Percentiles rank a stretch among this genome's conserved stretches.
Conservation (phyloP, 208 protist species). For the Acanthamoeba healyi region DNA sequence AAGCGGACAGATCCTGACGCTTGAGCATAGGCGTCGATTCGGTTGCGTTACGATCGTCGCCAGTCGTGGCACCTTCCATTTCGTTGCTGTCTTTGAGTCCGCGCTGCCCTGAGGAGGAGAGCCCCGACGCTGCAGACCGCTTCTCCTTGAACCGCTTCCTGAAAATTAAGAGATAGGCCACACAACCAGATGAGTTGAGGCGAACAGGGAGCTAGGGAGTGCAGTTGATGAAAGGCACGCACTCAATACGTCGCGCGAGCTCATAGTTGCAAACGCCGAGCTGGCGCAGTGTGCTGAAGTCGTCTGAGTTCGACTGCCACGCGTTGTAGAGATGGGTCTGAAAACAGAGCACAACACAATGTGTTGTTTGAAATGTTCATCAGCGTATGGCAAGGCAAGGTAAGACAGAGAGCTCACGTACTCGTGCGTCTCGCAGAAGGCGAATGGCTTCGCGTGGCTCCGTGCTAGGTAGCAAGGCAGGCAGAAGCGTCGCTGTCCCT, state of each 20-base stretch:
- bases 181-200: too few species aligned
- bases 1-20: background rate
- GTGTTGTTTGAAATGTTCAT: too few species aligned
- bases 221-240: background rate
- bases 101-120: background rate
- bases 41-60: background rate
- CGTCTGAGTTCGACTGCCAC: slow-evolving; percentile 48
- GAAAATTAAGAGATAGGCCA: background rate
- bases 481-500: background rate
- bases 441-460: slow-evolving; percentile 28
- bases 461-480: background rate
- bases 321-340: slow-evolving; percentile 29
- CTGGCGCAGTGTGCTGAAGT: slow-evolving; percentile 30
- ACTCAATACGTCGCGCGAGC: slow-evolving; percentile 13
- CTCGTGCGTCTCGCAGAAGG: background rate
- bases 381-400: background rate
- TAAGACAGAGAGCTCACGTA: background rate
- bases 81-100: background rate
- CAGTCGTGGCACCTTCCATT: background rate
- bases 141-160: slow-evolving; percentile 3
- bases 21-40: background rate
- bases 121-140: background rate
- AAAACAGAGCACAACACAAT: background rate
- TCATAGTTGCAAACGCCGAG: slow-evolving; percentile 37
- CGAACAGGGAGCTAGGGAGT: background rate